These are phyloP conservation scores for Mrakia blollopis DNA, from an alignment of 768 basidiomycete species.

Conservation along the genomic window DNA sequence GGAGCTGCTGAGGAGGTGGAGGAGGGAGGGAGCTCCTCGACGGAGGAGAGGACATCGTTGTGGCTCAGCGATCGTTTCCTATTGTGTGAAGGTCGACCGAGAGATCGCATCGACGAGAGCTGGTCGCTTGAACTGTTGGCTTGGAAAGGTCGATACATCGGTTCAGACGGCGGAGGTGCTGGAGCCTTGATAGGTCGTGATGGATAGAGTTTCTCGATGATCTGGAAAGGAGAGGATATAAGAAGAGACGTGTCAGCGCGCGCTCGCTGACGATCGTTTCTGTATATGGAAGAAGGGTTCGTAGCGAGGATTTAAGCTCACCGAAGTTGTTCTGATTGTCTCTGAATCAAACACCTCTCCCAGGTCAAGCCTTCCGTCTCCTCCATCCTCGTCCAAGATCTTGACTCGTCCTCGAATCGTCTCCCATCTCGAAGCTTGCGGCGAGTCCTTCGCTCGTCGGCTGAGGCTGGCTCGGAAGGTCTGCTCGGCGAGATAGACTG, in stretches of 20 bases:
- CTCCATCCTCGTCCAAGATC: background rate
- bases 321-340: constrained; percentile 3
- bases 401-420: background rate
- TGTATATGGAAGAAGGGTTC: background rate
- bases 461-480: background rate
- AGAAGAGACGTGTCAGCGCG: background rate
- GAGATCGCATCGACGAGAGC: background rate
- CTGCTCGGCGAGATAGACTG: constrained; percentile 13
- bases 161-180: background rate
- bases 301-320: background rate
- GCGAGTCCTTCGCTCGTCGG: background rate
- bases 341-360: constrained; percentile 6
- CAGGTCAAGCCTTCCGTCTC: background rate
- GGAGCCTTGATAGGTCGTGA: background rate
- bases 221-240: background rate
- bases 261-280: too few species aligned
- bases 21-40: background rate
- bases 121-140: background rate
- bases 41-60: background rate
- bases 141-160: constrained; percentile 14
- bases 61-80: constrained; percentile 7
- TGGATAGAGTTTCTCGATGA: background rate
- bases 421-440: background rate
- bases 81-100: background rate
- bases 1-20: background rate